Percentiles rank a stretch among this genome's conserved stretches.
These are phyloP conservation scores for Talaromyces thailandensis DNA, from an alignment of 495 filamentous ascomycete genomes.

Conservation along the genomic window DNA sequence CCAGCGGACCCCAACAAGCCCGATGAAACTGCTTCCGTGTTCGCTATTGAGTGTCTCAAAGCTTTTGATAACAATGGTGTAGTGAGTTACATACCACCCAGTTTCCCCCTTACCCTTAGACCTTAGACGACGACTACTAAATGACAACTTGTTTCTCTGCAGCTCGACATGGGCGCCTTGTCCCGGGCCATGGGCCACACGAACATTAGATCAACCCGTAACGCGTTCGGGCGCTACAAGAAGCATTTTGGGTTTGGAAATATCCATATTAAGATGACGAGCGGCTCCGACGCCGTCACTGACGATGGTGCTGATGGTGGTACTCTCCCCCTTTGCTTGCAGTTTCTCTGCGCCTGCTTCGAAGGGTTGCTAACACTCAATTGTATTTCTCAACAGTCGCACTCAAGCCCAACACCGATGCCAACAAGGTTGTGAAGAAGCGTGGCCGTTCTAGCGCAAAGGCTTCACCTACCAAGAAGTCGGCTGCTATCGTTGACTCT, in stretches of 20 bases:
- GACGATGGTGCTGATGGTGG: background rate
- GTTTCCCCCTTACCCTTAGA: background rate
- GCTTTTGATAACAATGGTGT: background rate
- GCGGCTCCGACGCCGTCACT: background rate
- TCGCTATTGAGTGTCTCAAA: background rate
- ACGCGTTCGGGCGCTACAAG: background rate
- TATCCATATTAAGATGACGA: background rate
- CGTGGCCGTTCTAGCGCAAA: background rate
- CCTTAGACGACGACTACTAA: background rate
- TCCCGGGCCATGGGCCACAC: conserved; percentile 1
- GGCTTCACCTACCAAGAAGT: background rate
- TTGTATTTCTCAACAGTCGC: background rate
- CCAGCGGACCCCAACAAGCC: background rate
- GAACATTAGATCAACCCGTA: background rate
- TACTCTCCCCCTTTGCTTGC: background rate
- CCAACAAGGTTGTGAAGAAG: background rate
- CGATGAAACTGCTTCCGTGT: background rate
- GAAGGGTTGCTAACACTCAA: background rate
- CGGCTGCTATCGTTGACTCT: background rate
- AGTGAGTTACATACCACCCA: background rate
- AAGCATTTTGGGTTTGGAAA: background rate
- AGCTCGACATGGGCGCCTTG: background rate
- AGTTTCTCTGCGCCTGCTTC: background rate
- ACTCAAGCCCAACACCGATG: background rate
- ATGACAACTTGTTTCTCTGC: background rate